Conservation (phyloP, 176 grass and related monocot species). For the Oropetium thomaeum region DNA sequence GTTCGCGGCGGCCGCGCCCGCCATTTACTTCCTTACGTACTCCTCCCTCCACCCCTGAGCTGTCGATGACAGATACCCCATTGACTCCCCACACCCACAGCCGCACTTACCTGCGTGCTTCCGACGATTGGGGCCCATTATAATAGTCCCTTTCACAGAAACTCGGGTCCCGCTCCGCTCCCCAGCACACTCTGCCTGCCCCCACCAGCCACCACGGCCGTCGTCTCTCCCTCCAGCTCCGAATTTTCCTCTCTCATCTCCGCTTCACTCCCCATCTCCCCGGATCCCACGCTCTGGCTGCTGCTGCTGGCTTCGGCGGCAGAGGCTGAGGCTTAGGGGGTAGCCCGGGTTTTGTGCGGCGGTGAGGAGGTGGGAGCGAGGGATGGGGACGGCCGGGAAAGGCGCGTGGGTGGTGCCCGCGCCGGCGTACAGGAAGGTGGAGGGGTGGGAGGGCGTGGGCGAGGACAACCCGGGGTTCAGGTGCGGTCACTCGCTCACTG, state of each 20-base stretch:
- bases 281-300: slow-evolving; percentile 37
- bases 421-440: slow-evolving; percentile 61
- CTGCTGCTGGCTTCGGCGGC: not conserved
- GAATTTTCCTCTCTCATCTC: not conserved
- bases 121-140: not conserved
- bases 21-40: slow-evolving; percentile 26
- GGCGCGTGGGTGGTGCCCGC: slow-evolving; percentile 72
- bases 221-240: slow-evolving; percentile 20
- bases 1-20: slow-evolving; percentile 30
- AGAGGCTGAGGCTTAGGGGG: not conserved
- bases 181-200: not conserved
- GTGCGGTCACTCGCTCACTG: slow-evolving; percentile 82
- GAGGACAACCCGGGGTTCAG: slow-evolving; percentile 80
- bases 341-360: not conserved
- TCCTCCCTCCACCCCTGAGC: slow-evolving; percentile 21
- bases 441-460: slow-evolving; percentile 50
- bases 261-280: not conserved
- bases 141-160: not conserved
- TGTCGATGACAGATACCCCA: slow-evolving; percentile 29
- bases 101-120: not conserved
- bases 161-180: not conserved
- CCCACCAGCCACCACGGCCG: not conserved
- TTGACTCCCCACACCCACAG: slow-evolving; percentile 28
- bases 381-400: slow-evolving; percentile 56
- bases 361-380: not conserved